Base-by-base conservation (phyloP, 78 protist species). In the Polysphondylium violaceum region DNA sequence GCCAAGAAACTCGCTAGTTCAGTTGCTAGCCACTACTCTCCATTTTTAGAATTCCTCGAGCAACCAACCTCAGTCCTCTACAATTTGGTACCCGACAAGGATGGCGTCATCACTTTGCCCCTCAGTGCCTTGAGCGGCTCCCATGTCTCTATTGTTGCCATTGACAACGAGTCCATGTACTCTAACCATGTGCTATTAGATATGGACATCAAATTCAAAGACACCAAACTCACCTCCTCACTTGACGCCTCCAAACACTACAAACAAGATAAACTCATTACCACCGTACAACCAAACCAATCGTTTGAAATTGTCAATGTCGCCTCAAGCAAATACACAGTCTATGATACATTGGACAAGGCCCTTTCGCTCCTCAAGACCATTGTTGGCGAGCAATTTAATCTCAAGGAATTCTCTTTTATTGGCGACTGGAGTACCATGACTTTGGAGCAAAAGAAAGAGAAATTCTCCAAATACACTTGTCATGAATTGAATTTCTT, bases 401-500 rank as follows among this genome's bases (percentile, higher is more conserved):
- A 50, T 21, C 71, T 87, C 4, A 36, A 73, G 33, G 87, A 87
- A 19, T 87, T 87, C n/a, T 51, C 69, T 2, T 87, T 87, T 50
- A 40, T 87, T 29, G 68, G 40, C 1, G 74, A 71, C 8, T 87
- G 93, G 93, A 61, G 33, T 4, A 33, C 68, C 58, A n/a, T 87
- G 25, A 38, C 85, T 27, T 38, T 27, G 2, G 93, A 87, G 1
- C 76, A 87, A 64, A 87, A 87, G 83, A 75, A 51, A 40, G 93
- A 87, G 63, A 87, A 87, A 65, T 87, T 76, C 56, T 73, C 85
- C 0, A 76, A 87, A 29, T 87, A 27, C 83, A 72, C 74, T 23
- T 87, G 93, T n/a, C 93, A 87, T 23, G 93, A 87, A 33, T 59
- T 87, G 11, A 74, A 73, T 40, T 87, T 76, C 23, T 87, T 87